phyloP scores from a whole-genome alignment of 352 stramenopile species.

The Pythium utonaiense region DNA sequence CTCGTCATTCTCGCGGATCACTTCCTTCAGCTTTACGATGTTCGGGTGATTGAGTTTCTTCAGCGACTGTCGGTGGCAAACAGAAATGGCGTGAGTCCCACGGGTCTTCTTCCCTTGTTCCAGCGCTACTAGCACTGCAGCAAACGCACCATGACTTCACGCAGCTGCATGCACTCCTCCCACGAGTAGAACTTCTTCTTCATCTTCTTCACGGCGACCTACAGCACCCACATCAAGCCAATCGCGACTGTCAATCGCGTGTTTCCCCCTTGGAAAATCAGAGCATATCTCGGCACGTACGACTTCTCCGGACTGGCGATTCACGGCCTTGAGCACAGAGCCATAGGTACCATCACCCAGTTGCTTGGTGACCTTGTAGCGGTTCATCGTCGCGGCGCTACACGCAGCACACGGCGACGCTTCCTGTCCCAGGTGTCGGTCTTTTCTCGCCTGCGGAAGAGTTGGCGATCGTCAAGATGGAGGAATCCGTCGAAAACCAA shows the following conservation, averaged over 20 bases:
- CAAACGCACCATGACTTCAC: conserved; percentile 92
- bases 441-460: neutral
- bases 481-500: neutral
- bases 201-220: conserved; percentile 97
- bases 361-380: conserved; percentile 95
- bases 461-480: neutral
- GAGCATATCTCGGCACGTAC: conserved; percentile 34
- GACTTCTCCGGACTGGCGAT: conserved; percentile 91
- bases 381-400: conserved; percentile 63
- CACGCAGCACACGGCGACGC: neutral
- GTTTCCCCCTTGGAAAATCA: neutral
- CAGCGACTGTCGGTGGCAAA: conserved; percentile 54
- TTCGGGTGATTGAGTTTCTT: conserved; percentile 96
- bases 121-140: neutral
- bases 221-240: neutral
- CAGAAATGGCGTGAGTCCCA: neutral
- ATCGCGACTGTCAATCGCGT: neutral
- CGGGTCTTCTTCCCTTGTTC: neutral
- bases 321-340: conserved; percentile 93
- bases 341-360: conserved; percentile 95
- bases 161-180: conserved; percentile 96
- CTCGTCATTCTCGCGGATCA: conserved; percentile 96
- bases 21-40: conserved; percentile 98
- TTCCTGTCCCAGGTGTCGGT: neutral
- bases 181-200: conserved; percentile 97